A percentile compares a stretch with the other conserved stretches of the same genome.
phyloP scores from a whole-genome alignment of 306 rosid genomes.

The Phaseolus lunatus region DNA sequence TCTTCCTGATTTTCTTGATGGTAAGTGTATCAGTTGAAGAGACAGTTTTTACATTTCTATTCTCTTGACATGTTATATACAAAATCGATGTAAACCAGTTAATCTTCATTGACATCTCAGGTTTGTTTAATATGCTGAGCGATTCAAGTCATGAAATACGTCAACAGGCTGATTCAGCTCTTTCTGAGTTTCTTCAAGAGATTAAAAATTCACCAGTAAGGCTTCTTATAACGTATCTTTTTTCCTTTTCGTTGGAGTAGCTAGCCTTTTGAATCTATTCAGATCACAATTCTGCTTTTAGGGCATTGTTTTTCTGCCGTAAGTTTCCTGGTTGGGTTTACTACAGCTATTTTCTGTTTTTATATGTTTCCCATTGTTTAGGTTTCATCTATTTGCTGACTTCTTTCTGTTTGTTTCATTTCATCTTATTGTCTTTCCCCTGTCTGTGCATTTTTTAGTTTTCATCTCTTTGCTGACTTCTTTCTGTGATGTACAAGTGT shows the following conservation, averaged over 20 bases:
- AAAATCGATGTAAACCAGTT: constrained; percentile 38
- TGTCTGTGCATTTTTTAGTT: background rate
- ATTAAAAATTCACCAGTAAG: constrained; percentile 98
- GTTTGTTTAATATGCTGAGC: constrained; percentile 96
- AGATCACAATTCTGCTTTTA: constrained; percentile 23
- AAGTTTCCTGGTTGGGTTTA: constrained; percentile 25
- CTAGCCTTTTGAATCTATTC: constrained; percentile 49
- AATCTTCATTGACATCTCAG: constrained; percentile 59
- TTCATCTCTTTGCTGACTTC: too few relatives aligned
- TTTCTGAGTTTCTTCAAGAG: constrained; percentile 97
- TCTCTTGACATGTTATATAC: background rate
- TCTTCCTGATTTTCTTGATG: constrained; percentile 94
- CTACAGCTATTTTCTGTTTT: constrained; percentile 28
- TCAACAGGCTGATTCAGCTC: constrained; percentile 99
- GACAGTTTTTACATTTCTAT: background rate
- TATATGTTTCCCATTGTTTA: constrained; percentile 19
- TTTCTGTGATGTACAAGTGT: constrained; percentile 17
- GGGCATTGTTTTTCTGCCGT: background rate
- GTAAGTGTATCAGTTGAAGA: constrained; percentile 49
- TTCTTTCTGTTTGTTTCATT: too few relatives aligned
- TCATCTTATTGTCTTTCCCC: too few relatives aligned
- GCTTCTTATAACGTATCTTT: constrained; percentile 40
- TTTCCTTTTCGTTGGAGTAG: constrained; percentile 35
- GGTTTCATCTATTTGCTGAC: too few relatives aligned
- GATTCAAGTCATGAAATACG: constrained; percentile 97